phyloP scores from a whole-genome alignment of 73 alveolate genomes.

The Durusdinium trenchii region DNA sequence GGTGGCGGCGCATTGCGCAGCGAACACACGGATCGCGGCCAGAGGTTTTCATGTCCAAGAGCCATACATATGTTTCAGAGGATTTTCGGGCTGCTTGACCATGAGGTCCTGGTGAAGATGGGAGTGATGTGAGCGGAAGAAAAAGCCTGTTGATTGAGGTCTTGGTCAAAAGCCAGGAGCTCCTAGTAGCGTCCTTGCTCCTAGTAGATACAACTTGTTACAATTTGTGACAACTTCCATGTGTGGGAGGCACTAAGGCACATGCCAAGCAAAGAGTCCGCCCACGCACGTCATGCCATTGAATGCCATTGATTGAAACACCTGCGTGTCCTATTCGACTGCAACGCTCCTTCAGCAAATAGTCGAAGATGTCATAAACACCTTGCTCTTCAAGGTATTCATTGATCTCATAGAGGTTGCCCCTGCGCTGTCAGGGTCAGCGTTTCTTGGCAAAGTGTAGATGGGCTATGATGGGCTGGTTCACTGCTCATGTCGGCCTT shows the following conservation, averaged over 20 bases:
- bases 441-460: not conserved
- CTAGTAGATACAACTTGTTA: not conserved
- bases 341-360: slow-evolving; percentile 54
- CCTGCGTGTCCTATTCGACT: no score
- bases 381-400: slow-evolving; percentile 81
- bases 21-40: no score
- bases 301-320: not conserved
- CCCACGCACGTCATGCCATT: not conserved
- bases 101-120: slow-evolving; percentile 41
- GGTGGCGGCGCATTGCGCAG: no score
- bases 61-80: slow-evolving; percentile 53
- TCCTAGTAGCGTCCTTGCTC: no score
- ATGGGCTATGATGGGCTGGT: not conserved
- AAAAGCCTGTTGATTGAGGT: not conserved
- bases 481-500: not conserved
- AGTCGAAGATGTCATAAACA: slow-evolving; percentile 64
- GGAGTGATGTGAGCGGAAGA: not conserved
- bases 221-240: not conserved
- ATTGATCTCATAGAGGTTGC: slow-evolving; percentile 67
- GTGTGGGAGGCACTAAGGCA: not conserved
- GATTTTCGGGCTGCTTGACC: slow-evolving; percentile 81
- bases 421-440: slow-evolving; percentile 49
- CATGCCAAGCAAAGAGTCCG: not conserved
- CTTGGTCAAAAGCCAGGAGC: not conserved
- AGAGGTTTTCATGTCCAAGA: no score